Percentiles rank a stretch among this genome's conserved stretches.
These are phyloP conservation scores for Diutina mesorugosa DNA, from an alignment of 1,139 yeast species.

Conservation along the genomic window DNA sequence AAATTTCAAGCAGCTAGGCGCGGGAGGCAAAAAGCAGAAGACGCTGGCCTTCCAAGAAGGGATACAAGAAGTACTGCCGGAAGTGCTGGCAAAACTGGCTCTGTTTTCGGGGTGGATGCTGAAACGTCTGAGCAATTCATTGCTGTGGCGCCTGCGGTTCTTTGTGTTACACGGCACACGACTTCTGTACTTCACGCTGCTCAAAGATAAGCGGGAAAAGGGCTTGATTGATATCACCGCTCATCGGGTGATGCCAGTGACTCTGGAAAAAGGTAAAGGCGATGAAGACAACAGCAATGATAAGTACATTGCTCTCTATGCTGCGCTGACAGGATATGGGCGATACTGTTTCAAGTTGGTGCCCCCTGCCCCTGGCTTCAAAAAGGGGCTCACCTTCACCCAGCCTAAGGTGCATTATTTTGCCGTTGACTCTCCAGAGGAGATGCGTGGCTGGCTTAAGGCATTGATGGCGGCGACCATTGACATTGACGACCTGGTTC, in stretches of 20 bases:
- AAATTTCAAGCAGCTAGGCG: conserved; percentile 27
- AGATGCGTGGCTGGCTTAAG: conserved; percentile 91
- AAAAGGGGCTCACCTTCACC: conserved; percentile 89
- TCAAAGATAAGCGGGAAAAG: conserved; percentile 71
- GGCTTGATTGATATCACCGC: conserved; percentile 95
- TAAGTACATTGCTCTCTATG: conserved; percentile 70
- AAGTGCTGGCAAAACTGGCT: conserved; percentile 66
- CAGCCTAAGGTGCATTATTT: conserved; percentile 93
- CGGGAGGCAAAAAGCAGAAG: conserved; percentile 35
- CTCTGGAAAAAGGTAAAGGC: conserved; percentile 6
- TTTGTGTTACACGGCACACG: conserved; percentile 90
- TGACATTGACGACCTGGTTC: conserved; percentile 86
- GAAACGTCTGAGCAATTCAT: conserved; percentile 67
- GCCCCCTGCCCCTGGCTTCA: conserved; percentile 97
- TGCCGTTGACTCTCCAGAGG: conserved; percentile 86
- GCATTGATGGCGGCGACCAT: conserved; percentile 93
- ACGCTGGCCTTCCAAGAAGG: conserved; percentile 96
- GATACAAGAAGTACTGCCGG: conserved; percentile 61
- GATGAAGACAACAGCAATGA: conserved; percentile 28
- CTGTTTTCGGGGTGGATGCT: conserved; percentile 91
- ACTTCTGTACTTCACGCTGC: conserved; percentile 72
- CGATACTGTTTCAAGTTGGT: conserved; percentile 82
- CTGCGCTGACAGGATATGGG: conserved; percentile 89
- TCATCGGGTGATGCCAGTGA: conserved; percentile 66
- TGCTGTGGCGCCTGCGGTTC: conserved; percentile 88